Percentiles rank a stretch among this genome's conserved stretches.
These are phyloP conservation scores for Leccinum variicolor DNA, from an alignment of 768 basidiomycete species.

Conservation along the genomic window DNA sequence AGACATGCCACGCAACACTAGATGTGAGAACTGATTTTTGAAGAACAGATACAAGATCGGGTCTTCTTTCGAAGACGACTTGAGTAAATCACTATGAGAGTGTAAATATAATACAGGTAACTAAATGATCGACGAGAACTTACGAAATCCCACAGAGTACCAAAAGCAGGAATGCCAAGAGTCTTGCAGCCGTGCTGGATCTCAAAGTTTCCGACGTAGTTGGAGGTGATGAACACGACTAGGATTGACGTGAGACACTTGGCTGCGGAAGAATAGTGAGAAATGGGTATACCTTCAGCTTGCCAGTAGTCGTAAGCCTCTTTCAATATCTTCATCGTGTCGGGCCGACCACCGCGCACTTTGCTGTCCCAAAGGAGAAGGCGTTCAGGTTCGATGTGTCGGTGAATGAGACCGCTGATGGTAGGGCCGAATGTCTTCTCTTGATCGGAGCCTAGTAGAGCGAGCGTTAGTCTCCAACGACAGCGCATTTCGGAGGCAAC, in stretches of 20 bases:
- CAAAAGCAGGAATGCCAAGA: constrained; percentile 63
- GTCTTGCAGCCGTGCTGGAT: constrained; percentile 78
- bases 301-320: constrained; percentile 67
- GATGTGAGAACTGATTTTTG: constrained; percentile 1
- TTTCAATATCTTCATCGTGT: constrained; percentile 71
- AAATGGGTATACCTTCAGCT: constrained; percentile 52
- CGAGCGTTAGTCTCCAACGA: constrained; percentile 9
- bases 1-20: constrained; percentile 4
- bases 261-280: background rate
- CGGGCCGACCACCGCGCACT: constrained; percentile 67
- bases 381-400: constrained; percentile 70
- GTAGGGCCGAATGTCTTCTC: constrained; percentile 84
- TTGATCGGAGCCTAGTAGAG: constrained; percentile 68
- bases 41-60: background rate
- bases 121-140: constrained; percentile 12
- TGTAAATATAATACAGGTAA: background rate
- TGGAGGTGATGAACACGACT: constrained; percentile 86
- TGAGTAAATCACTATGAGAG: constrained; percentile 20
- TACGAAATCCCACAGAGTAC: constrained; percentile 71
- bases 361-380: constrained; percentile 78
- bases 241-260: background rate
- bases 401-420: constrained; percentile 68
- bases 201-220: constrained; percentile 72
- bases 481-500: constrained; percentile 8
- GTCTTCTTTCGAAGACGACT: background rate